These are phyloP conservation scores for Oryza longistaminata DNA, from an alignment of 176 grass and related monocot species.

Conservation along the genomic window DNA sequence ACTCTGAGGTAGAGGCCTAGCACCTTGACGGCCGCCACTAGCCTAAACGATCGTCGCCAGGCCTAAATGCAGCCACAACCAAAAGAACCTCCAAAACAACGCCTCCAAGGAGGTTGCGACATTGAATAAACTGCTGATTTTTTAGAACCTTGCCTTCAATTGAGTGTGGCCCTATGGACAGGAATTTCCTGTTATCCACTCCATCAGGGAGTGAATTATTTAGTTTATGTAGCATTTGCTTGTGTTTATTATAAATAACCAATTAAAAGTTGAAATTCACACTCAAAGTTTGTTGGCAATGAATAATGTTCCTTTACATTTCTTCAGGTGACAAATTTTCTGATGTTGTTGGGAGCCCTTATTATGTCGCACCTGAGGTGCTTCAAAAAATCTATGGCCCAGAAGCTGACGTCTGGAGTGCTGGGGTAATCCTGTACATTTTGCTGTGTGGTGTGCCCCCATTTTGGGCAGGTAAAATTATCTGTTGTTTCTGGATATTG, in stretches of 20 bases:
- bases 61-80: too few species aligned
- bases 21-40: too few species aligned
- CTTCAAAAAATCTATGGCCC: slow-evolving; percentile 85
- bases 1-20: too few species aligned
- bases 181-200: background rate
- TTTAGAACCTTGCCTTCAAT: too few species aligned
- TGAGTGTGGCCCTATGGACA: background rate
- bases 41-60: too few species aligned
- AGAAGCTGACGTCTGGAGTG: slow-evolving; percentile 99
- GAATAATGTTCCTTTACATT: slow-evolving; percentile 11
- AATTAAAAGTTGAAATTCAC: background rate
- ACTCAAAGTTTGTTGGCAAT: background rate
- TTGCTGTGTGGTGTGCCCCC: slow-evolving; percentile 93
- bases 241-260: slow-evolving; percentile 29
- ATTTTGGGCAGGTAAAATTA: slow-evolving; percentile 84
- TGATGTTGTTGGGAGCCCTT: slow-evolving; percentile 96
- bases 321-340: slow-evolving; percentile 77
- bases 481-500: slow-evolving; percentile 20
- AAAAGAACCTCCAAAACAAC: too few species aligned
- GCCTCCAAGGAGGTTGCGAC: too few species aligned
- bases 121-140: background rate
- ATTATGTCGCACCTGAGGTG: slow-evolving; percentile 98
- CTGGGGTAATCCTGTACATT: slow-evolving; percentile 97
- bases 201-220: slow-evolving; percentile 7
- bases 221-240: slow-evolving; percentile 11